phyloP scores from a whole-genome alignment of 371 early-diverging fungal species.

The Mucor sp. region DNA sequence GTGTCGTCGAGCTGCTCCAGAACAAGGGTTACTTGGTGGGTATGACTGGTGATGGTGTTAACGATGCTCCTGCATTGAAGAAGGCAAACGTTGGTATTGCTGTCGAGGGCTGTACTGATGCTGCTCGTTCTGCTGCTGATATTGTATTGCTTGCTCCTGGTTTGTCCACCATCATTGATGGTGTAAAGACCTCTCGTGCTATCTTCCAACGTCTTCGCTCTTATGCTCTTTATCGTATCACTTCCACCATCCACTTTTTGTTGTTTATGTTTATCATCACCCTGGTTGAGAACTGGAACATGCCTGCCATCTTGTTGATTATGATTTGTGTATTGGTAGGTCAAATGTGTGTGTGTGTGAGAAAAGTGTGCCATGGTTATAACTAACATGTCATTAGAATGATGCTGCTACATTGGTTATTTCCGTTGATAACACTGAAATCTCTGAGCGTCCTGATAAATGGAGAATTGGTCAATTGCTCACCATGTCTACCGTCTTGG shows the following conservation, averaged over 20 bases:
- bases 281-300: constrained; percentile 76
- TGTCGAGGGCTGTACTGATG: constrained; percentile 80
- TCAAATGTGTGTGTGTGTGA: background rate
- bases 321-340: constrained; percentile 76
- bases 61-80: constrained; percentile 83
- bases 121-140: constrained; percentile 92
- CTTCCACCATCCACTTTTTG: constrained; percentile 91
- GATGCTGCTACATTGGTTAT: constrained; percentile 93
- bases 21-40: constrained; percentile 56
- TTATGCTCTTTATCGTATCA: constrained; percentile 89
- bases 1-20: constrained; percentile 59
- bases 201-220: constrained; percentile 93
- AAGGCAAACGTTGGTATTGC: constrained; percentile 74
- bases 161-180: constrained; percentile 88
- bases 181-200: constrained; percentile 78
- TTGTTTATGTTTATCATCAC: constrained; percentile 91
- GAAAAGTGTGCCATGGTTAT: background rate
- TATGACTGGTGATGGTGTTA: constrained; percentile 88
- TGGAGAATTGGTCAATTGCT: constrained; percentile 85
- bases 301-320: constrained; percentile 84
- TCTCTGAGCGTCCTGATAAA: constrained; percentile 81
- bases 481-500: constrained; percentile 84
- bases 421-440: constrained; percentile 86
- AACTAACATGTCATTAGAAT: constrained; percentile 43
- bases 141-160: constrained; percentile 89